Base-by-base conservation (phyloP, 2,329 filamentous ascomycete species). In the Xylaria sp. region DNA sequence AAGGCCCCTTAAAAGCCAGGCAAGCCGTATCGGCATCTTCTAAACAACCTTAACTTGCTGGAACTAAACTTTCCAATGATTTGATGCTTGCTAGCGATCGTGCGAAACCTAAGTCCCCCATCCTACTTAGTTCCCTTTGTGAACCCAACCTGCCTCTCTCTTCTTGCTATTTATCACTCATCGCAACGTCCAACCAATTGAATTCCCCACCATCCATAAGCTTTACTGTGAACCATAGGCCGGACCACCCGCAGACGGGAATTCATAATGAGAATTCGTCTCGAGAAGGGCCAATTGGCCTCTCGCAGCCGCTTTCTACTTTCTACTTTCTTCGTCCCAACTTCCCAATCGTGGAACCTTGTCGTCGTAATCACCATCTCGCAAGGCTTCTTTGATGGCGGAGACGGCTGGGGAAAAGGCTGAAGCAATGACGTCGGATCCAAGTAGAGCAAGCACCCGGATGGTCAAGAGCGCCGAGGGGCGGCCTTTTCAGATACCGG, bases 401-500 rank as follows among this genome's bases (percentile, higher is more conserved):
- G 29, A 36, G 15, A 49, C 6, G 4, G n/a, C 13, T 4, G 27
- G 29, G 5, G 10, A 9, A 4, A 47, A 47, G 11, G 44, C 25
- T 36, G 27, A 33, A 25, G 50, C 33, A 50, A 50, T 56, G 56
- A 27, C 56, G 42, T 54, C 9, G 25, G 17, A 42, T 17, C 22
- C 22, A 45, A 51, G 27, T n/a, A 36, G 29, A 36, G 29, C 22
- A 7, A 33, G 11, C 27, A 65, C 63, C 63, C 51, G 63, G 63
- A 56, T 65, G 58, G 58, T 44, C 33, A 29, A 44, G 47, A 29
- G 27, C n/a, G 44, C 55, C 62, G 49, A 60, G 47, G 22, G 22
- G 29, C 15, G 44, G 10, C 36, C 25, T 59, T 58, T 44, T 9
- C n/a, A 39, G 42, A 39, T 42, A 27, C n/a, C 11, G 9, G 38